Evolutionary conservation across 108 stramenopile species (phyloP), one percentile per base, ranked within the genome.

Genomic region (Cyclotella sp.): DNA sequence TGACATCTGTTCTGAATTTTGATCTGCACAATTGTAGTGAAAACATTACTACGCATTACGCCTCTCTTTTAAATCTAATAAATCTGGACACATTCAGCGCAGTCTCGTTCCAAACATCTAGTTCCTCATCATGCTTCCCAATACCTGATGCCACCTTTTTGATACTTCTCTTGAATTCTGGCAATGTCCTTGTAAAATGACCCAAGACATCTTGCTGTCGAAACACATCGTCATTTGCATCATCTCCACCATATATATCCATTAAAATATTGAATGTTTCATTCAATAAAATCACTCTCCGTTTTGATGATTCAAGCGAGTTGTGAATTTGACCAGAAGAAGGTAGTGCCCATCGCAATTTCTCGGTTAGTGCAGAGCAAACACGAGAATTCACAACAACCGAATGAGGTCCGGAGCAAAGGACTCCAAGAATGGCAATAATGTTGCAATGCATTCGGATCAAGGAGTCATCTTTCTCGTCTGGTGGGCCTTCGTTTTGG

Each of bases 211-310:
- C 65, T 60, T 81, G 44, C 13, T 64, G 28, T 26, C 47, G 53
- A 72, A 87, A 91, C 8, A 89, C 66, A 14, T 79, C 73, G 22
- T 88, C 84, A 65, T 89, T 76, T 53, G 77, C 78, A 58, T 87
- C 85, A 69, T 87, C 86, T 41, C 84, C 71, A n/a, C 90, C 88
- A 64, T 88, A 91, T 63, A 88, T 79, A 64, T 91, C 88, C 82
- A 91, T 91, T 12, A 91, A 47, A 18, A 87, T 77, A 73, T 89
- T 84, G 44, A 87, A 51, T 24, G 84, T 65, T 75, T 87, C 84
- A 41, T 79, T 64, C 52, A 80, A 59, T 24, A 74, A 62, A 12
- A 81, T 46, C 12, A 81, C 42, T 11, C 57, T 66, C 49, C 61
- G 40, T 11, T 42, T 68, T 22, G 12, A 29, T 2, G 19, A n/a